Percentiles rank a stretch among this genome's conserved stretches.
Evolutionary conservation across 257 asterid species (phyloP).

Genomic region (Euphrasia confusa): DNA sequence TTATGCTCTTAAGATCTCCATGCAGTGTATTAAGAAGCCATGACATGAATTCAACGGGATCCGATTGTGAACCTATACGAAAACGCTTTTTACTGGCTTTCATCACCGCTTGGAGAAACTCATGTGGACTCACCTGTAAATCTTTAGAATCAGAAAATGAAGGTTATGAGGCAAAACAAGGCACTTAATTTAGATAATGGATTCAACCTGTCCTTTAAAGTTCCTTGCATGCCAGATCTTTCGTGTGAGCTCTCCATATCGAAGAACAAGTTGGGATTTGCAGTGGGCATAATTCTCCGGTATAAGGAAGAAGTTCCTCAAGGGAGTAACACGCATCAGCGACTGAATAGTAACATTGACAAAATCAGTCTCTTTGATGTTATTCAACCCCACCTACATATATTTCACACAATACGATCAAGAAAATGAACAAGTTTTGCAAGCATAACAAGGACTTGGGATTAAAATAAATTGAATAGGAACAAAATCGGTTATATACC

Average conservation of each 20-base stretch:
- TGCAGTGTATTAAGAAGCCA: slow-evolving; percentile 96
- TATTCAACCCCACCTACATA: slow-evolving; percentile 89
- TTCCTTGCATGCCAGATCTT: slow-evolving; percentile 96
- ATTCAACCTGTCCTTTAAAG: slow-evolving; percentile 92
- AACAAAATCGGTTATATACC: slow-evolving; percentile 37
- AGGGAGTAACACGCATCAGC: slow-evolving; percentile 92
- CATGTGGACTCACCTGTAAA: slow-evolving; percentile 97
- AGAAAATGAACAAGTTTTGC: not conserved
- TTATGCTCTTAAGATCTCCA: slow-evolving; percentile 58
- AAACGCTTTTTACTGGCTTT: slow-evolving; percentile 82
- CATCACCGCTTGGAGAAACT: slow-evolving; percentile 95
- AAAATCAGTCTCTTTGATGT: slow-evolving; percentile 94
- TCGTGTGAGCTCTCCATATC: slow-evolving; percentile 93
- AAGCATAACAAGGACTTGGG: not conserved
- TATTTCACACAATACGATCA: slow-evolving; percentile 17
- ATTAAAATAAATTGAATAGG: slow-evolving; percentile 13
- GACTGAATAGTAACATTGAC: slow-evolving; percentile 94
- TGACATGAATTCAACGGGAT: slow-evolving; percentile 93
- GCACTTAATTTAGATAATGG: not conserved
- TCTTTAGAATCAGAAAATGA: slow-evolving; percentile 22
- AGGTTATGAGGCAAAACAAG: slow-evolving; percentile 2
- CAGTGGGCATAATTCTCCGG: slow-evolving; percentile 78
- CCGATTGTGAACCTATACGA: slow-evolving; percentile 87
- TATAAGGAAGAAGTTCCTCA: slow-evolving; percentile 94
- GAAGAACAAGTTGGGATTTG: slow-evolving; percentile 86